Percentiles rank a stretch among this genome's conserved stretches.
Evolutionary conservation across 768 basidiomycete species (phyloP).

Genomic region (Holtermannia corniformis): DNA sequence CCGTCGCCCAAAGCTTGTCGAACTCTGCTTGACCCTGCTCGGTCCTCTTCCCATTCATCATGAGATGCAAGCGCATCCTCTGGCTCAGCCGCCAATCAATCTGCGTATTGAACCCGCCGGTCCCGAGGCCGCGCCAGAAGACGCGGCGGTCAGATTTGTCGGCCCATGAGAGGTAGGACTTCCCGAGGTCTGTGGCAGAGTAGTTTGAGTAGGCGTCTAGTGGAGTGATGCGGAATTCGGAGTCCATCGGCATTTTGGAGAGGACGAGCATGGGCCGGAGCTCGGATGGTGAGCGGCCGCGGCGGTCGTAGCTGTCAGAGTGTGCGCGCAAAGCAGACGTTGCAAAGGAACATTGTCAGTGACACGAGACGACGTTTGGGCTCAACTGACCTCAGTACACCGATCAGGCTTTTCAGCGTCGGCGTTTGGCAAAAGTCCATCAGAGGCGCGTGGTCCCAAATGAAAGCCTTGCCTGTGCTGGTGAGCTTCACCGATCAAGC

Average conservation of each 20-base stretch:
- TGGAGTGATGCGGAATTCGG: constrained; percentile 32
- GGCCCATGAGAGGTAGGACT: constrained; percentile 35
- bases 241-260: constrained; percentile 37
- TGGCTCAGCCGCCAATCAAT: constrained; percentile 43
- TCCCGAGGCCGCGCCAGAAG: constrained; percentile 45
- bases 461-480: constrained; percentile 34
- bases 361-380: neutral
- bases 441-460: constrained; percentile 32
- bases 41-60: constrained; percentile 37
- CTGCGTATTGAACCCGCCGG: constrained; percentile 42
- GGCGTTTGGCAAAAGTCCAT: constrained; percentile 41
- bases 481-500: neutral
- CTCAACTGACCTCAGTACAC: constrained; percentile 30
- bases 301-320: constrained; percentile 29
- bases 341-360: too few relatives aligned
- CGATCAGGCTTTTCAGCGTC: constrained; percentile 34
- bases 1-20: constrained; percentile 29
- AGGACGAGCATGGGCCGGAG: constrained; percentile 36
- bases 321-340: too few relatives aligned
- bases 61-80: constrained; percentile 42
- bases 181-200: constrained; percentile 16
- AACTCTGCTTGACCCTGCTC: constrained; percentile 39
- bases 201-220: constrained; percentile 37
- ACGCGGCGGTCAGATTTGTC: constrained; percentile 42
- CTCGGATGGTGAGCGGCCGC: constrained; percentile 31